Base-by-base conservation (phyloP, 2,329 filamentous ascomycete genomes). In the Penicillium paneum region DNA sequence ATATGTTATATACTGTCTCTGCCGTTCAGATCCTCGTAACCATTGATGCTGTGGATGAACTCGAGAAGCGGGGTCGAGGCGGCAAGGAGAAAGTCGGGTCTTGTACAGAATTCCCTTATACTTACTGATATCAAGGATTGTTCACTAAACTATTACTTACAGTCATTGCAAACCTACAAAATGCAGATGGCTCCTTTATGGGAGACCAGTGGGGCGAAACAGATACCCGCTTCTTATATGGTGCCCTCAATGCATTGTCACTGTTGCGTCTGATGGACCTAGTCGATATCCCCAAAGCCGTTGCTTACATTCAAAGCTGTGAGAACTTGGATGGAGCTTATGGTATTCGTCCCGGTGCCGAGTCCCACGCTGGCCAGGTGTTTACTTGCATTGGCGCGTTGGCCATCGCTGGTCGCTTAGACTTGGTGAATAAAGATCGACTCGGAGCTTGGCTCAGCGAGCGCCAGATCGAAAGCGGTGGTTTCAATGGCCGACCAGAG, bases 181-280 rank as follows among this genome's bases (percentile, higher is more conserved):
- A 96, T 69, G 79, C 88, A 52, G 90, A 88, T 3, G 94, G 94
- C 55, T 94, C 90, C 0, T 97, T 99, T 73, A 85, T 88, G 51
- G 94, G 94, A 46, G 94, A 99, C 68, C 88, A 96, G 73, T 99
- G 92, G 92, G 94, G 94, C 31, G 94, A 99, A 73, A 87, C 89
- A 59, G 94, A 99, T 74, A 97, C 94, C 0, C 86, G 94, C 24
- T 99, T 99, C 70, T 80, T 99, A 11, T 97, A 96, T 69, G 89
- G 88, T 34, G 91, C 91, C 8, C 80, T 99, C 52, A 96, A 95
- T 70, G 90, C 91, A 0, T 80, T 99, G 15, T 97, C 93, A 0
- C 83, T 99, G 10, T 81, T 99, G 17, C 83, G 83, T 6, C 79
- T 92, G 34, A 76, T 95, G 45, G 76, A 86, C 43, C 72, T 92